Percentiles rank a stretch among this genome's conserved stretches.
Conservation (phyloP, 768 basidiomycete genomes). For the Cubamyces sp. region DNA sequence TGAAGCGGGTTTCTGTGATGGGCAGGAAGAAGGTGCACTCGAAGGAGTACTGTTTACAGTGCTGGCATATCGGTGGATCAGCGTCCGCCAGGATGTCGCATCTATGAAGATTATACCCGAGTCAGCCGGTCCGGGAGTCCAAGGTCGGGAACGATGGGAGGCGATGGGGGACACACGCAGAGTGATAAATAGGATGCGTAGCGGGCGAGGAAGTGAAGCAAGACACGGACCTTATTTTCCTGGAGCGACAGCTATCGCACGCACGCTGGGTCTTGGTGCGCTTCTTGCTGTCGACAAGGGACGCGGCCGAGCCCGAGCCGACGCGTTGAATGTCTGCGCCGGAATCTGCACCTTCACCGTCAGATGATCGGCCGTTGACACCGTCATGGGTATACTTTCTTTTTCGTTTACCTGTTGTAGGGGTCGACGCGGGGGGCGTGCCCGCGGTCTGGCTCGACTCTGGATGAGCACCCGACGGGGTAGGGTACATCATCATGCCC, state of each 20-base stretch:
- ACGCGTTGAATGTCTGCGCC: conserved; percentile 42
- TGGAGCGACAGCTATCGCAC: conserved; percentile 87
- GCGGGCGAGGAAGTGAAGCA: conserved; percentile 6
- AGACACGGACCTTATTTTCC: conserved; percentile 74
- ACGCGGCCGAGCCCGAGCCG: conserved; percentile 23
- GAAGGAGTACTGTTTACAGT: conserved; percentile 92
- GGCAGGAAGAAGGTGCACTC: conserved; percentile 98
- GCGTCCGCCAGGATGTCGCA: conserved; percentile 86
- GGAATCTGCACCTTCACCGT: conserved; percentile 61
- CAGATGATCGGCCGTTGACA: conserved; percentile 40
- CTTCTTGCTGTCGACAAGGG: conserved; percentile 67
- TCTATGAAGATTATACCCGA: conserved; percentile 36
- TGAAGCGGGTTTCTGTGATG: conserved; percentile 98
- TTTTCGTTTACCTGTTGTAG: conserved; percentile 63
- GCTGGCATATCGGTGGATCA: conserved; percentile 84
- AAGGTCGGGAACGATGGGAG: conserved; percentile 13
- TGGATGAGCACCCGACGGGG: conserved; percentile 45
- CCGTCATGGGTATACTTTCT: conserved; percentile 42
- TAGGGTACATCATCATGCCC: conserved; percentile 73
- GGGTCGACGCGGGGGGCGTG: conserved; percentile 33
- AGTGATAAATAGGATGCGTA: conserved; percentile 14
- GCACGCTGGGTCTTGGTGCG: conserved; percentile 92
- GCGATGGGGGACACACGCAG: conserved; percentile 1
- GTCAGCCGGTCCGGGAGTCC: conserved; percentile 14
- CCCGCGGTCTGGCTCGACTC: conserved; percentile 35